A percentile compares a stretch with the other conserved stretches of the same genome.
phyloP scores from a whole-genome alignment of 352 stramenopile genomes.

The Phytophthora uliginosa region DNA sequence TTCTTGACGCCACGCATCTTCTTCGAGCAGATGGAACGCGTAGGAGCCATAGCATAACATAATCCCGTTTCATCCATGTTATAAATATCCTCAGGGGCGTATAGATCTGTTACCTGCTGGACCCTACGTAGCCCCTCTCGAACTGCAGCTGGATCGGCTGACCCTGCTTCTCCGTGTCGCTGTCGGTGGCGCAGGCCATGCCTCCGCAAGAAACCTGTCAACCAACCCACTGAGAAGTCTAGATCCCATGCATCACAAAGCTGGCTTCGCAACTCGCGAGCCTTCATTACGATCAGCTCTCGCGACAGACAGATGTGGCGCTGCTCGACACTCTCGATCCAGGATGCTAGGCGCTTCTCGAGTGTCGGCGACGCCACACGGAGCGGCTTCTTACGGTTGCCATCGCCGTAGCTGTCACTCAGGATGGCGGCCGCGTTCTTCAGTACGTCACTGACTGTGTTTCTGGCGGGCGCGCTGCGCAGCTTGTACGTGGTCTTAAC shows the following conservation, averaged over 20 bases:
- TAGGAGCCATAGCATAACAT: background rate
- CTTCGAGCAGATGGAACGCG: background rate
- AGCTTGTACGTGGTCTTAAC: background rate
- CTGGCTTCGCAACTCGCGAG: background rate
- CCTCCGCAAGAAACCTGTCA: background rate
- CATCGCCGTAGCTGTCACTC: background rate
- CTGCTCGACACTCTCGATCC: background rate
- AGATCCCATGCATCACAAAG: background rate
- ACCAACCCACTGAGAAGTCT: background rate
- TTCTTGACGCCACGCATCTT: background rate
- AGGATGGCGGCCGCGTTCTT: background rate
- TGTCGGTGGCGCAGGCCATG: background rate
- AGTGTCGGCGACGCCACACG: background rate
- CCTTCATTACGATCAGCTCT: background rate
- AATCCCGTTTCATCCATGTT: background rate
- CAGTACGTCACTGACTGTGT: background rate
- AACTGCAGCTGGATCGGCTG: background rate
- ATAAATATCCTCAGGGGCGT: background rate
- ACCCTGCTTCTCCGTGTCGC: background rate
- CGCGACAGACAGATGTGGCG: background rate
- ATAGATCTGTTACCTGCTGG: background rate
- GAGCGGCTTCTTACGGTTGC: background rate
- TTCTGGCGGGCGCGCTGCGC: background rate
- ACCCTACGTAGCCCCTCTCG: background rate
- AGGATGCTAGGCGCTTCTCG: background rate